Base-by-base conservation (phyloP, 2,329 filamentous ascomycete species). In the Thelonectria olida region DNA sequence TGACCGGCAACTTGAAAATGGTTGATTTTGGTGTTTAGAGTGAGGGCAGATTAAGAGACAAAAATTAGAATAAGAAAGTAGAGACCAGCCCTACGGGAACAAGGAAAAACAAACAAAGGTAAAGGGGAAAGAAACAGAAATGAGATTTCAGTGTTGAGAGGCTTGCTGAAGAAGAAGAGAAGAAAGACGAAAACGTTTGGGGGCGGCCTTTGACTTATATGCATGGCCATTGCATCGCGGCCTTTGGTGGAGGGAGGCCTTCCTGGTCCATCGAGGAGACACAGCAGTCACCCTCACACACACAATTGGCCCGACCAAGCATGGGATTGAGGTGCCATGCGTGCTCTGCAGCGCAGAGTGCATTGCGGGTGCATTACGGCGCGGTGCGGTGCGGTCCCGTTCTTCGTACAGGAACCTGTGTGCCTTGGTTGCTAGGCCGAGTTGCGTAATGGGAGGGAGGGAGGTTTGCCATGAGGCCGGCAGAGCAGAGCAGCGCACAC, bases 151-250 rank as follows among this genome's bases (percentile, higher is more conserved):
- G 76, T 71, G 74, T 80, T 84, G 84, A 67, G 78, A 82, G 74
- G 81, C 88, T 91, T 91, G 89, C 88, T 90, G 83, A 83, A 83
- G 88, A 80, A 79, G 77, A 81, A 80, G 75, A 72, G 78, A 78
- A 79, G 73, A 74, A 72, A 75, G 72, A 68, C 72, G 74, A 70
- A 72, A 44, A 61, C 71, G 39, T 2, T 53, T 70, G 67, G 60
- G 53, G 66, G 60, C 45, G 72, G 75, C 75, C 74, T 73, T 74
- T 74, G 75, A 71, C 70, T 67, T 72, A 72, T 72, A 72, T 59
- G 63, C 36, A 38, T 31, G 28, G 60, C 58, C 58, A 68, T 59
- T 50, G 45, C 60, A 53, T 41, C 58, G 53, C 45, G 31, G 27
- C 50, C 44, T 48, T 28, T 39, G 50, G 53, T 47, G 51, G 58